Conservation (phyloP, 1,284 basidiomycete species). For the Ceratobasidium theobromae region DNA sequence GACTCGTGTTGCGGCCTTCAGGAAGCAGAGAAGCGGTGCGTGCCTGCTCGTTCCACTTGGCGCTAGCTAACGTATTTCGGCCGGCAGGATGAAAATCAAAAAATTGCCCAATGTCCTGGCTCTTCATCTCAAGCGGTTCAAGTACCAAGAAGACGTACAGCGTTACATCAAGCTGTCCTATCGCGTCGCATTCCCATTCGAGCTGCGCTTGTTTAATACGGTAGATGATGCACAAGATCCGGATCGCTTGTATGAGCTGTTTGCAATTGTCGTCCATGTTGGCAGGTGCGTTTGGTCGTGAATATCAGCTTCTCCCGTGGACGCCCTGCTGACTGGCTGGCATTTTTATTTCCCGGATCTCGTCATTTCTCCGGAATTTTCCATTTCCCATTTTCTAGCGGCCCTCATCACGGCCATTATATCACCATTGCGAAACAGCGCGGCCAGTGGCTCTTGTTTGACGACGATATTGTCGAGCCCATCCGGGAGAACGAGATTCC, state of each 20-base stretch:
- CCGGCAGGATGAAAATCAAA: constrained; percentile 92
- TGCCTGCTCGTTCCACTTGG: constrained; percentile 29
- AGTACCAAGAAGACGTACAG: constrained; percentile 88
- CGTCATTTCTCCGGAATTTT: too few relatives aligned
- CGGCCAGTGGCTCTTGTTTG: constrained; percentile 87
- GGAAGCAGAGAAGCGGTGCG: constrained; percentile 94
- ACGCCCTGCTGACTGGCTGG: constrained; percentile 10
- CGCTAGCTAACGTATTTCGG: too few relatives aligned
- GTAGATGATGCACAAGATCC: constrained; percentile 91
- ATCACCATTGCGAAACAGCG: constrained; percentile 89
- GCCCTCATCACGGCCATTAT: constrained; percentile 96
- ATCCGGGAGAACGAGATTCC: constrained; percentile 89
- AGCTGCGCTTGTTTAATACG: constrained; percentile 94
- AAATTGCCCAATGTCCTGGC: constrained; percentile 91
- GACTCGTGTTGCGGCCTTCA: constrained; percentile 95
- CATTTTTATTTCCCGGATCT: too few relatives aligned
- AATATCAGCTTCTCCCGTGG: constrained; percentile 38
- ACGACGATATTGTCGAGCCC: constrained; percentile 88
- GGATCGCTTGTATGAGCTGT: constrained; percentile 88
- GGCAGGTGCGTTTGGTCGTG: constrained; percentile 94
- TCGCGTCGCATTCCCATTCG: constrained; percentile 92
- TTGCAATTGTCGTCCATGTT: constrained; percentile 96
- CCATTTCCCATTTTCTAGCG: too few relatives aligned
- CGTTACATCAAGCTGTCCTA: constrained; percentile 94
- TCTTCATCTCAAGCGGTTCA: constrained; percentile 96